These are phyloP conservation scores for Yarrowia sp. DNA, from an alignment of 805 yeast genomes.

Conservation along the genomic window DNA sequence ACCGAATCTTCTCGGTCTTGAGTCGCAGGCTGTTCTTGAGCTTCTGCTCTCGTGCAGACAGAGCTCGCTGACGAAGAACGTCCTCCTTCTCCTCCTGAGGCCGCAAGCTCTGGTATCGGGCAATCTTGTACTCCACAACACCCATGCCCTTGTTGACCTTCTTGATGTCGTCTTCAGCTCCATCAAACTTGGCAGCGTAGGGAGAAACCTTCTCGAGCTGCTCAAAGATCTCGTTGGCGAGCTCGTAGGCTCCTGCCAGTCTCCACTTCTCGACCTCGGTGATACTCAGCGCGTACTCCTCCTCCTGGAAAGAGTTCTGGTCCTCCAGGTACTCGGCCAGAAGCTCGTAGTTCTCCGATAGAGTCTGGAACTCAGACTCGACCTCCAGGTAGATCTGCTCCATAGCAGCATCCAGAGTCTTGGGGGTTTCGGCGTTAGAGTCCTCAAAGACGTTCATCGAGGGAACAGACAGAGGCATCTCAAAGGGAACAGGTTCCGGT, in stretches of 20 bases:
- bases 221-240: neutral
- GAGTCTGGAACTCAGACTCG: neutral
- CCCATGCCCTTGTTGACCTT: conserved; percentile 1
- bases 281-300: neutral
- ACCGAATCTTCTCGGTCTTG: neutral
- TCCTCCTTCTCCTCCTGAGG: conserved; percentile 1
- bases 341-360: neutral
- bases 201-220: neutral
- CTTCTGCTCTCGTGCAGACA: conserved; percentile 14
- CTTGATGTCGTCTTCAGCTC: neutral
- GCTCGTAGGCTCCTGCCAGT: neutral
- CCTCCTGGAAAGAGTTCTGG: conserved; percentile 1
- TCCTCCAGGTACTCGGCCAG: neutral
- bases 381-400: conserved; percentile 17
- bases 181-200: neutral
- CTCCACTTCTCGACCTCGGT: conserved; percentile 8
- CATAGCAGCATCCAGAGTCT: neutral
- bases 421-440: neutral
- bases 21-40: conserved; percentile 5
- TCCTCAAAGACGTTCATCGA: neutral
- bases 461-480: neutral
- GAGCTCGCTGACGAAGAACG: conserved; percentile 13
- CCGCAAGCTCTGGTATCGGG: conserved; percentile 7
- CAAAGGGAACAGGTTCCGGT: conserved; percentile 13
- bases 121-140: conserved; percentile 3